A percentile compares a stretch with the other conserved stretches of the same genome.
phyloP scores from a whole-genome alignment of 208 protist species.

The Dictyostelium gargantuum region DNA sequence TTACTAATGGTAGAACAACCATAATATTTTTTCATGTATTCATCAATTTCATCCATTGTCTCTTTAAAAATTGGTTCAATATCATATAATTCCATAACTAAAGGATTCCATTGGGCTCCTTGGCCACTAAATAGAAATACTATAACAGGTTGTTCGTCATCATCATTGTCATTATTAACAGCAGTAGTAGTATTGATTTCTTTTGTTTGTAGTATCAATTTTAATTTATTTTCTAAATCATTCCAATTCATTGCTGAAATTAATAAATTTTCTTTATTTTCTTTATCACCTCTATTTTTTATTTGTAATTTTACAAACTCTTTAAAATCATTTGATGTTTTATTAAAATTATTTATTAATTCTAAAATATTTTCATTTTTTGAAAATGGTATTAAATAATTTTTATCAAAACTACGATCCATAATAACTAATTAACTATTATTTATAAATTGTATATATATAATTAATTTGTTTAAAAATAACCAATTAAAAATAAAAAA shows the following conservation, averaged over 20 bases:
- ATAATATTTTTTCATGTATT: not conserved
- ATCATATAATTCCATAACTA: not conserved
- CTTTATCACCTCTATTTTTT: not conserved
- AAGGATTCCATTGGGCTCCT: not conserved
- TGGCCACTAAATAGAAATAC: constrained; percentile 14
- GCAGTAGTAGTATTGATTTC: not conserved
- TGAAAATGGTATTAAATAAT: not conserved
- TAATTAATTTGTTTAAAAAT: no score
- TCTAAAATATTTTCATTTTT: not conserved
- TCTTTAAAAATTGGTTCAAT: not conserved
- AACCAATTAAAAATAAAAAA: no score
- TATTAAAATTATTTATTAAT: not conserved
- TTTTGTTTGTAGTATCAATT: not conserved
- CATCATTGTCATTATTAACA: not conserved
- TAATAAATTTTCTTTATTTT: not conserved
- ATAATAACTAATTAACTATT: no score
- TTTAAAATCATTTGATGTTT: not conserved
- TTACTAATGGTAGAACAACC: not conserved
- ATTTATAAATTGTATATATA: no score
- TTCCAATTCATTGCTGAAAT: not conserved
- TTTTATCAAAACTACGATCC: not conserved
- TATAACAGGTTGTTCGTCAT: not conserved
- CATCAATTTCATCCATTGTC: not conserved
- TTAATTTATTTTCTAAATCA: not conserved
- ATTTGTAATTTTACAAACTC: not conserved